Percentiles rank a stretch among this genome's conserved stretches.
phyloP scores from a whole-genome alignment of 768 basidiomycete species.

The Xerocomus potaroensis region DNA sequence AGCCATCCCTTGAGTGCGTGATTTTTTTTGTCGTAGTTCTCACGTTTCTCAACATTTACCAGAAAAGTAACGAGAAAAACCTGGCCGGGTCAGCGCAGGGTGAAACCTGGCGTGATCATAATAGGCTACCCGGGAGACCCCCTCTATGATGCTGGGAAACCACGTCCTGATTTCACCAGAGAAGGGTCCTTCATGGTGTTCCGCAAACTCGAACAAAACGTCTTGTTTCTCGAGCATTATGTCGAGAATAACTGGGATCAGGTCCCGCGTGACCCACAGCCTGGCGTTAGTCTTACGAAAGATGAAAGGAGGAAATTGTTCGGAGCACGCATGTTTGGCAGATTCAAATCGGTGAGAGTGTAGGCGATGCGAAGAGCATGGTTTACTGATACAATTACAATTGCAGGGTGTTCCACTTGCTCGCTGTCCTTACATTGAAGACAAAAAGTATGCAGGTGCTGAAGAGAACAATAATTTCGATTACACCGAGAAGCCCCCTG shows the following conservation, averaged over 20 bases:
- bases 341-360: conserved; percentile 19
- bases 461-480: no score
- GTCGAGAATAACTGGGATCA: conserved; percentile 39
- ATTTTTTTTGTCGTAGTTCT: conserved; percentile 27
- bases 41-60: conserved; percentile 27
- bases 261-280: conserved; percentile 20
- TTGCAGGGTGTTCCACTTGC: no score
- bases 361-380: no score
- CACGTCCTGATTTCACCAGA: conserved; percentile 40
- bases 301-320: conserved; percentile 16
- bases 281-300: conserved; percentile 18
- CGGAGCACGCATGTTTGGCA: conserved; percentile 39
- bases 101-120: conserved; percentile 30
- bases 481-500: no score
- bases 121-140: conserved; percentile 42
- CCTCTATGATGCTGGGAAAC: conserved; percentile 3
- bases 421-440: no score
- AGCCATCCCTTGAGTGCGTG: conserved; percentile 37
- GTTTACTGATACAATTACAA: no score
- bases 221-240: conserved; percentile 41
- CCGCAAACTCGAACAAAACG: conserved; percentile 41
- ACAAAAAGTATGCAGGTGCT: no score
- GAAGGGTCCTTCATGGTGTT: conserved; percentile 53
- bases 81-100: conserved; percentile 30
- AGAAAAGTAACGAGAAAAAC: conserved; percentile 20